Evolutionary conservation across 805 yeast species (phyloP).

Genomic region (Lipomyces chichibuensis): DNA sequence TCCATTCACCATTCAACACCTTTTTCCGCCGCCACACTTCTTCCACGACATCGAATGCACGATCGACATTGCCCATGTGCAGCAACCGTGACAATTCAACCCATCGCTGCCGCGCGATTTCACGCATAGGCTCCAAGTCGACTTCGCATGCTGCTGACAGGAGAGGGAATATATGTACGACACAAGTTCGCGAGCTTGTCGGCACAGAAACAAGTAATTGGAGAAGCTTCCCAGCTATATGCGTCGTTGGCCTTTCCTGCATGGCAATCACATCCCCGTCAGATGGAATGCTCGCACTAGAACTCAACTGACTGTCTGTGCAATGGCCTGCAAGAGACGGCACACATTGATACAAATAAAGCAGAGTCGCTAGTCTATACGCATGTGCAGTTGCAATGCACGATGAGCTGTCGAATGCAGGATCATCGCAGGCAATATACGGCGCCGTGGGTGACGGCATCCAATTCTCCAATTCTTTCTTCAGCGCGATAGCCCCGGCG

Average conservation of each 20-base stretch:
- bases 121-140: slow-evolving; percentile 58
- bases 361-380: slow-evolving; percentile 60
- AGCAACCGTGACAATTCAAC: slow-evolving; percentile 53
- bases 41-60: slow-evolving; percentile 67
- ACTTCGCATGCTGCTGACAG: slow-evolving; percentile 71
- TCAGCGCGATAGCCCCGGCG: slow-evolving; percentile 58
- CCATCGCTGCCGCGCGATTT: slow-evolving; percentile 67
- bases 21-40: slow-evolving; percentile 65
- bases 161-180: slow-evolving; percentile 67
- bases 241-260: slow-evolving; percentile 12
- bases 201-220: slow-evolving; percentile 67
- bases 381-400: slow-evolving; percentile 74
- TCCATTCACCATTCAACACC: slow-evolving; percentile 27
- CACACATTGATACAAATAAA: slow-evolving; percentile 69
- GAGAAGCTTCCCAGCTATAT: slow-evolving; percentile 58
- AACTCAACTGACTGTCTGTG: slow-evolving; percentile 6
- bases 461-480: slow-evolving; percentile 60
- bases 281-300: slow-evolving; percentile 7
- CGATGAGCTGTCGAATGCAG: slow-evolving; percentile 59
- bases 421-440: slow-evolving; percentile 47
- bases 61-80: slow-evolving; percentile 68
- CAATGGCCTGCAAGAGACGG: slow-evolving; percentile 53
- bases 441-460: slow-evolving; percentile 51
- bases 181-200: slow-evolving; percentile 56
- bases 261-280: neutral